Percentiles rank a stretch among this genome's conserved stretches.
These are phyloP conservation scores for Leucocoprinus birnbaumii DNA, from an alignment of 768 basidiomycete species.

Conservation along the genomic window DNA sequence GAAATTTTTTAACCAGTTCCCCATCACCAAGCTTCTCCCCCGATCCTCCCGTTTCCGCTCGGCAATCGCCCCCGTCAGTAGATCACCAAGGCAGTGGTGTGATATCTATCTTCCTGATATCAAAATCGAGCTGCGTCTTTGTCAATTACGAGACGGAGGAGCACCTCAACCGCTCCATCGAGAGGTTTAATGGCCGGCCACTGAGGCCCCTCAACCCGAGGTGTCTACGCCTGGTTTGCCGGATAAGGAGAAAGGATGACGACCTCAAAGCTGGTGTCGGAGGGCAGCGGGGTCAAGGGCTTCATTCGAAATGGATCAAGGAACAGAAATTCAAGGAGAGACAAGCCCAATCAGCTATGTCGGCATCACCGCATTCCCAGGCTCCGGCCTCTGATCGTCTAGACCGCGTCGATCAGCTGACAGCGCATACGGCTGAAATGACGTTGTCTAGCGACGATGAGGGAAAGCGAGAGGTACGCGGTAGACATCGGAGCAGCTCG, in stretches of 20 bases:
- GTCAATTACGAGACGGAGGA: constrained; percentile 76
- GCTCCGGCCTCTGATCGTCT: not conserved
- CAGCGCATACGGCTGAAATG: constrained; percentile 22
- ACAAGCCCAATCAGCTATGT: constrained; percentile 18
- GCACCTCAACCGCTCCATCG: constrained; percentile 64
- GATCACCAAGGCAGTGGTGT: constrained; percentile 43
- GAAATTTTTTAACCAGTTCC: constrained; percentile 66
- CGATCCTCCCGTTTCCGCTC: constrained; percentile 25
- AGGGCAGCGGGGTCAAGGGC: constrained; percentile 80
- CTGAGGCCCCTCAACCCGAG: constrained; percentile 69
- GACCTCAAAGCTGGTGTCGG: constrained; percentile 90
- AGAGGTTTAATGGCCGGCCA: constrained; percentile 65
- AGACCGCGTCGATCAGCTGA: constrained; percentile 22
- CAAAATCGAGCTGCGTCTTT: constrained; percentile 94
- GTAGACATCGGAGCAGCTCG: constrained; percentile 52
- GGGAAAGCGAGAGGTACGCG: constrained; percentile 15
- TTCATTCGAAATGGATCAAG: constrained; percentile 83
- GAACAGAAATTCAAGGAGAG: constrained; percentile 45
- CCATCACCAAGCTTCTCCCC: constrained; percentile 6
- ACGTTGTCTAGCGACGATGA: constrained; percentile 45
- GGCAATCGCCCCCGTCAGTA: not conserved
- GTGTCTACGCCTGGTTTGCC: constrained; percentile 80
- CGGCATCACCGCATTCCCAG: constrained; percentile 19
- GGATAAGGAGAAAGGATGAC: constrained; percentile 77
- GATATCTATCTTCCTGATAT: constrained; percentile 86